Evolutionary conservation across 148 eudicot genomes (phyloP).

Genomic region (Tetragonia tetragonoides): DNA sequence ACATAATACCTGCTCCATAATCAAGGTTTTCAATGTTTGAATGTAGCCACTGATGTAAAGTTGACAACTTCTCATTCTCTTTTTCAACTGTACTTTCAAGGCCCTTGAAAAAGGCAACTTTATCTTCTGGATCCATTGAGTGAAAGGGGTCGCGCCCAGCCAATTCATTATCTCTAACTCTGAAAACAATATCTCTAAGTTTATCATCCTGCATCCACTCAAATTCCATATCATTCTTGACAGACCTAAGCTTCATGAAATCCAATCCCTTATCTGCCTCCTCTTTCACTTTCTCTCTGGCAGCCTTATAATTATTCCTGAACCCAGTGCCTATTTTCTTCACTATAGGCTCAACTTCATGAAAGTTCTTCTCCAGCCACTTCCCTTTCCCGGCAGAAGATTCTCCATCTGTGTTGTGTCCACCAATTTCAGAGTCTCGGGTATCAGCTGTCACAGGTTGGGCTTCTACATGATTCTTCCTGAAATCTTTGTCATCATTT

Average conservation of each 20-base stretch:
- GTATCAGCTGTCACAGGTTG: constrained; percentile 18
- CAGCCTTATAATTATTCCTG: constrained; percentile 54
- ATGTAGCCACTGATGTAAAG: constrained; percentile 76
- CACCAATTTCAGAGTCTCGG: constrained; percentile 24
- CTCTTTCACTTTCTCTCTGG: constrained; percentile 57
- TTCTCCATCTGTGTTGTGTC: constrained; percentile 21
- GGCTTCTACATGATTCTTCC: constrained; percentile 13
- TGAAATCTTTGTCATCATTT: constrained; percentile 26
- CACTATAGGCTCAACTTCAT: constrained; percentile 66
- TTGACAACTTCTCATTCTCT: constrained; percentile 53
- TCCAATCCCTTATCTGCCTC: constrained; percentile 36
- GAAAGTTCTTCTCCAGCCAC: constrained; percentile 84
- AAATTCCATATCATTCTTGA: constrained; percentile 50
- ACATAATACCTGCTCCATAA: constrained; percentile 84
- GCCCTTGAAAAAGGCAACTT: constrained; percentile 60
- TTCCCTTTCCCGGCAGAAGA: constrained; percentile 39
- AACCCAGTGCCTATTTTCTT: constrained; percentile 72
- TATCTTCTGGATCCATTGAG: constrained; percentile 74
- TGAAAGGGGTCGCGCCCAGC: constrained; percentile 83
- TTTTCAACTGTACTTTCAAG: constrained; percentile 76
- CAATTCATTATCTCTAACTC: constrained; percentile 87
- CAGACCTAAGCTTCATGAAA: constrained; percentile 30
- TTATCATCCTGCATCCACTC: constrained; percentile 93
- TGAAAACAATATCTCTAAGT: constrained; percentile 82
- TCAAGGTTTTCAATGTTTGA: constrained; percentile 90